Percentiles rank a stretch among this genome's conserved stretches.
These are phyloP conservation scores for Epichloe gansuensis DNA, from an alignment of 2,329 filamentous ascomycete species.

Conservation along the genomic window DNA sequence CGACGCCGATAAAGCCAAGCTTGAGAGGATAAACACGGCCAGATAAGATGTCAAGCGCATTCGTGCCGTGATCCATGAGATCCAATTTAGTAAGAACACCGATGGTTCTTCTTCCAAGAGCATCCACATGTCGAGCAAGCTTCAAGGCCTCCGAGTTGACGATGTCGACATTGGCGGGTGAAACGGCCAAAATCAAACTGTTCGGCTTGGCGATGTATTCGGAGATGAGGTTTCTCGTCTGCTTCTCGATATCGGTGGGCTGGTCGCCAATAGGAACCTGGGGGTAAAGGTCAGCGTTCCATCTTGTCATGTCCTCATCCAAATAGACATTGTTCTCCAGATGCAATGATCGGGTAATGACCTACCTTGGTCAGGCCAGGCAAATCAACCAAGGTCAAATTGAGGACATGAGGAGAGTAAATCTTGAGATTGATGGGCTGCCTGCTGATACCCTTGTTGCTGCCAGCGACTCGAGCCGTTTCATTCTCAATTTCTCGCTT, in stretches of 20 bases:
- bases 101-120: conserved; percentile 86
- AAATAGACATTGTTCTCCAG: conserved; percentile 7
- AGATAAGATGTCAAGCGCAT: conserved; percentile 93
- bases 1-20: conserved; percentile 93
- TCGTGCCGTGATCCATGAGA: conserved; percentile 97
- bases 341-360: neutral
- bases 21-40: conserved; percentile 94
- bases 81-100: conserved; percentile 95
- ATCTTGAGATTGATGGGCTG: conserved; percentile 98
- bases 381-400: conserved; percentile 88
- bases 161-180: conserved; percentile 92
- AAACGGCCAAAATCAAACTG: conserved; percentile 93
- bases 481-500: conserved; percentile 96
- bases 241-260: conserved; percentile 94
- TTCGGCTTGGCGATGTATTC: conserved; percentile 99
- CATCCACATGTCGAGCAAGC: conserved; percentile 90
- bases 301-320: neutral
- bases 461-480: conserved; percentile 80
- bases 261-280: conserved; percentile 95
- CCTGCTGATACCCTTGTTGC: conserved; percentile 95
- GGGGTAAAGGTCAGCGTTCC: neutral
- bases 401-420: conserved; percentile 92
- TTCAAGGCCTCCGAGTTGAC: conserved; percentile 98
- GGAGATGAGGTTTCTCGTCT: conserved; percentile 88
- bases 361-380: conserved; percentile 85